Percentiles rank a stretch among this genome's conserved stretches.
Conservation (phyloP, 2,329 filamentous ascomycete genomes). For the Fusarium verrucosum region DNA sequence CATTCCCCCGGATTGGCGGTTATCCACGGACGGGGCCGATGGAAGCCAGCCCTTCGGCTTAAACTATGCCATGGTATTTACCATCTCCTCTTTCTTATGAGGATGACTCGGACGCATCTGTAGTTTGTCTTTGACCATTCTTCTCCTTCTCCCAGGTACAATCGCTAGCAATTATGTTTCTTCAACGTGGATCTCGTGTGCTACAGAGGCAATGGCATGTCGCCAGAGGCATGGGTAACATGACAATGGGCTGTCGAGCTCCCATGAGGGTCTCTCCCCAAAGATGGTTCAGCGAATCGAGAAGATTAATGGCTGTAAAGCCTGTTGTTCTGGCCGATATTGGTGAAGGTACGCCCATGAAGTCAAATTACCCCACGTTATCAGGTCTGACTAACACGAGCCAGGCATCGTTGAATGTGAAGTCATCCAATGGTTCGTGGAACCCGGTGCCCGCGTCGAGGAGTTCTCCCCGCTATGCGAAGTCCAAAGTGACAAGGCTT, state of each 20-base stretch:
- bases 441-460: slow-evolving; percentile 93
- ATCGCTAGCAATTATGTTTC: slow-evolving; percentile 58
- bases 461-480: slow-evolving; percentile 98
- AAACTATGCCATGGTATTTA: slow-evolving; percentile 32
- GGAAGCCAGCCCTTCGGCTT: slow-evolving; percentile 49
- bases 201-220: slow-evolving; percentile 62
- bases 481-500: slow-evolving; percentile 97
- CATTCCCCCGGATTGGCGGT: slow-evolving; percentile 49
- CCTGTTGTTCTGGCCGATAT: slow-evolving; percentile 87
- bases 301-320: slow-evolving; percentile 68
- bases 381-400: slow-evolving; percentile 23
- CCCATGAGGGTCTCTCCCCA: slow-evolving; percentile 45
- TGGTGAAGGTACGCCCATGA: slow-evolving; percentile 72
- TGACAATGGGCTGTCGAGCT: slow-evolving; percentile 45
- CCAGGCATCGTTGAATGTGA: slow-evolving; percentile 97
- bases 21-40: slow-evolving; percentile 50
- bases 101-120: slow-evolving; percentile 13
- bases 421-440: slow-evolving; percentile 99
- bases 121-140: slow-evolving; percentile 21
- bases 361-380: background rate
- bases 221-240: slow-evolving; percentile 53
- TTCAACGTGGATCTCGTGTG: slow-evolving; percentile 61
- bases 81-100: slow-evolving; percentile 37
- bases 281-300: slow-evolving; percentile 63
- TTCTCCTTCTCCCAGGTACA: slow-evolving; percentile 31